Percentiles rank a stretch among this genome's conserved stretches.
These are phyloP conservation scores for Oidiodendron maius DNA, from an alignment of 495 filamentous ascomycete species.

Conservation along the genomic window DNA sequence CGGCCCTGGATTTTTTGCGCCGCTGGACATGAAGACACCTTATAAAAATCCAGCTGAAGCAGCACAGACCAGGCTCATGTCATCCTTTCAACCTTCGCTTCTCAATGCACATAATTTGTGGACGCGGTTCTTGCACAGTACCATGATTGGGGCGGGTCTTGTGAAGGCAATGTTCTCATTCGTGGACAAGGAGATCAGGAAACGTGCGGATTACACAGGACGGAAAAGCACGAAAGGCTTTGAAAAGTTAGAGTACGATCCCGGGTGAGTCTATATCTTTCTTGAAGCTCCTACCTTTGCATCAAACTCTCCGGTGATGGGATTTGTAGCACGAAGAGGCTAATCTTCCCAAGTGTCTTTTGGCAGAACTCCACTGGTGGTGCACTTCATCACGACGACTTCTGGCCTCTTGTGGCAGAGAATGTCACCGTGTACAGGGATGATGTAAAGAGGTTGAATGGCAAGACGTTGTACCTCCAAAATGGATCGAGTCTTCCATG, in stretches of 20 bases:
- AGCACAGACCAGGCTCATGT: constrained; percentile 15
- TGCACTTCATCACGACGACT: constrained; percentile 29
- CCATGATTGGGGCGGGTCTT: constrained; percentile 23
- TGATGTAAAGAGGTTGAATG: constrained; percentile 22
- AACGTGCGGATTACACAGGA: constrained; percentile 15
- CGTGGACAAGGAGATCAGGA: constrained; percentile 16
- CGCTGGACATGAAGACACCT: constrained; percentile 17
- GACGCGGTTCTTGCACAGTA: constrained; percentile 27
- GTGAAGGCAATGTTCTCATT: constrained; percentile 20
- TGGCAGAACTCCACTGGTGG: constrained; percentile 34
- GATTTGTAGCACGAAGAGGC: too few relatives aligned
- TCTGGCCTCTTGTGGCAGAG: constrained; percentile 32
- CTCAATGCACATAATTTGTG: constrained; percentile 25
- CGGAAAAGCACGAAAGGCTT: constrained; percentile 24
- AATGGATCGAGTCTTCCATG: constrained; percentile 22
- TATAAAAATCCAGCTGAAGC: constrained; percentile 27
- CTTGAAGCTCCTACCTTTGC: constrained; percentile 6
- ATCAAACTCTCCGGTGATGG: too few relatives aligned
- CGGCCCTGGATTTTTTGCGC: constrained; percentile 23
- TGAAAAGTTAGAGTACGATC: constrained; percentile 25
- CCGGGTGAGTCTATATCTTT: constrained; percentile 13
- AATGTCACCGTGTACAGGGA: constrained; percentile 31
- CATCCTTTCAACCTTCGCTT: constrained; percentile 20
- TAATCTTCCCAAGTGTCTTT: too few relatives aligned
- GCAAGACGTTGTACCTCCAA: constrained; percentile 18